Conservation (phyloP, 1,284 basidiomycete genomes). For the Xerocomus nothofagi region DNA sequence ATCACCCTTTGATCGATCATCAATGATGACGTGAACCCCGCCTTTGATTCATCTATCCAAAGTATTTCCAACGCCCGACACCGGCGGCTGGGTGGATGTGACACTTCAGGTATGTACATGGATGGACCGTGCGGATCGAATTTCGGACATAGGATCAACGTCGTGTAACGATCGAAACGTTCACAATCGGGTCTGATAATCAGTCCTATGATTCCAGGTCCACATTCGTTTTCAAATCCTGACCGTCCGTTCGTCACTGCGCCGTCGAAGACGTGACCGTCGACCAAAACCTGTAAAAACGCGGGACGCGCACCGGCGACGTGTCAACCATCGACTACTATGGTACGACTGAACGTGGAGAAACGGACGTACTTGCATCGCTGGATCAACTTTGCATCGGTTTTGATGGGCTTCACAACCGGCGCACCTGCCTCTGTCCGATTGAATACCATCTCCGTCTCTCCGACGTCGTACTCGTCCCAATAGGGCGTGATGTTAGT, state of each 20-base stretch:
- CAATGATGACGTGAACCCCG: no score
- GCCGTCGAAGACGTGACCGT: neutral
- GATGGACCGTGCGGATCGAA: neutral
- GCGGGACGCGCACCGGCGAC: neutral
- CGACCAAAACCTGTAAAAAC: slow-evolving; percentile 6
- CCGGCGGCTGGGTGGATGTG: no score
- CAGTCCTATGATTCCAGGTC: no score
- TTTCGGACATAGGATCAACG: neutral
- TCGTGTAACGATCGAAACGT: neutral
- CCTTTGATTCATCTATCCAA: no score
- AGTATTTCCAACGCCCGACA: no score
- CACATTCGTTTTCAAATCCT: no score
- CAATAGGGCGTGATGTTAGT: slow-evolving; percentile 29
- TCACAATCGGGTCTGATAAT: neutral
- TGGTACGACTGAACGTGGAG: no score
- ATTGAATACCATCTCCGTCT: slow-evolving; percentile 34
- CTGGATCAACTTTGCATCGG: slow-evolving; percentile 12
- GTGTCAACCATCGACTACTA: no score
- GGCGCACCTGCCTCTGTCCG: slow-evolving; percentile 16
- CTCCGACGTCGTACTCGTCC: slow-evolving; percentile 11
- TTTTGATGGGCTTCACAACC: slow-evolving; percentile 12
- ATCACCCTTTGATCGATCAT: no score
- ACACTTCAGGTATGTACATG: no score
- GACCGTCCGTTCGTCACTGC: slow-evolving; percentile 1
- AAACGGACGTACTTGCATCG: slow-evolving; percentile 29